A percentile compares a stretch with the other conserved stretches of the same genome.
These are phyloP conservation scores for Fusarium albidum DNA, from an alignment of 2,329 filamentous ascomycete genomes.

Conservation along the genomic window DNA sequence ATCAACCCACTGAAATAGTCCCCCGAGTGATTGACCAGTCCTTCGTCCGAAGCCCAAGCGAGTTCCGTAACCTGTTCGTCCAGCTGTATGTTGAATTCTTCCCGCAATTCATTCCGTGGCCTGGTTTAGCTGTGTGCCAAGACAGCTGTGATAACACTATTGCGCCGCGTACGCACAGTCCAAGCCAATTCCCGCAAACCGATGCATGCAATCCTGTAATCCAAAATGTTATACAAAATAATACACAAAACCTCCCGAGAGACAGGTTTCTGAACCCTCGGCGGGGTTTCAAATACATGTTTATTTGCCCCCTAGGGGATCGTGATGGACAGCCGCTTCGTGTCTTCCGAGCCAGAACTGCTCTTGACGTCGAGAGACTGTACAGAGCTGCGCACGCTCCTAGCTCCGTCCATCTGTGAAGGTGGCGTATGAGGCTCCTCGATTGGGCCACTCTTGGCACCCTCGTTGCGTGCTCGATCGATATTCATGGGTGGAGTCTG, in stretches of 20 bases:
- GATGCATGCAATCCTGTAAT: constrained; percentile 28
- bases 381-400: constrained; percentile 37
- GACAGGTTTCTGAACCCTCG: neutral
- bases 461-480: constrained; percentile 26
- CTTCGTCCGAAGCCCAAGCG: constrained; percentile 6
- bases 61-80: constrained; percentile 20
- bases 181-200: constrained; percentile 9
- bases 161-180: constrained; percentile 7
- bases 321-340: constrained; percentile 42
- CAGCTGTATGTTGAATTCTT: constrained; percentile 19
- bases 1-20: constrained; percentile 9
- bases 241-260: constrained; percentile 30
- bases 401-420: constrained; percentile 39
- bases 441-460: constrained; percentile 20
- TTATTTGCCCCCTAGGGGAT: constrained; percentile 35
- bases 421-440: constrained; percentile 44
- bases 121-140: constrained; percentile 2
- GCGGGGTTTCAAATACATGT: constrained; percentile 6
- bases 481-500: constrained; percentile 36
- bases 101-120: constrained; percentile 4
- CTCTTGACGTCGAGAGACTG: constrained; percentile 42
- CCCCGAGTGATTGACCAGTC: constrained; percentile 5
- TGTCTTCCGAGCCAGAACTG: constrained; percentile 32
- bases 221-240: constrained; percentile 32
- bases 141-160: neutral